A percentile compares a stretch with the other conserved stretches of the same genome.
phyloP scores from a whole-genome alignment of 1,284 basidiomycete genomes.

The Ustilago crameri region DNA sequence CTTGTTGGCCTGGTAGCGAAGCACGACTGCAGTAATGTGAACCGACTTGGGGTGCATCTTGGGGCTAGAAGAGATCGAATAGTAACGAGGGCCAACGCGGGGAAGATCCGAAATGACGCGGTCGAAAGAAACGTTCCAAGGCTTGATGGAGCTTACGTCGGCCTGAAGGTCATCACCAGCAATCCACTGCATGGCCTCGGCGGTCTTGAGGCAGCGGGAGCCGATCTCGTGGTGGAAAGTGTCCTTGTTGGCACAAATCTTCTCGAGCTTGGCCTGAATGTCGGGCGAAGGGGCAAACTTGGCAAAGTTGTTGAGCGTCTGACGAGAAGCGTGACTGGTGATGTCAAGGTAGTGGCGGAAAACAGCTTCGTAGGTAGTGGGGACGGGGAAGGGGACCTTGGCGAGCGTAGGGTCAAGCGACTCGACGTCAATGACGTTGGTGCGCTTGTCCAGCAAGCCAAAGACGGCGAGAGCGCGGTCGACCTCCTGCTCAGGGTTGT shows the following conservation, averaged over 20 bases:
- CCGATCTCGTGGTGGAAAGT: slow-evolving; percentile 81
- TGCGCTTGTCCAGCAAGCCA: slow-evolving; percentile 77
- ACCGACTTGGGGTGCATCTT: slow-evolving; percentile 88
- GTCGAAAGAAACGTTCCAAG: slow-evolving; percentile 96
- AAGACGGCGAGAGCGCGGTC: slow-evolving; percentile 86
- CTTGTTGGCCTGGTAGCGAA: slow-evolving; percentile 56
- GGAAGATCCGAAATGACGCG: slow-evolving; percentile 91
- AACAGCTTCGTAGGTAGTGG: slow-evolving; percentile 92
- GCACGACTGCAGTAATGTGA: slow-evolving; percentile 92
- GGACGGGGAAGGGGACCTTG: slow-evolving; percentile 97
- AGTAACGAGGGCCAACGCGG: slow-evolving; percentile 94
- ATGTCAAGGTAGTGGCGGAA: slow-evolving; percentile 98
- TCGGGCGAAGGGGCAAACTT: slow-evolving; percentile 87
- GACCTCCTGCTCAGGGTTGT: slow-evolving; percentile 91
- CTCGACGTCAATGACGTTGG: slow-evolving; percentile 84
- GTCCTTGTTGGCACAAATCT: slow-evolving; percentile 86
- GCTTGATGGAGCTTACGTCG: slow-evolving; percentile 76
- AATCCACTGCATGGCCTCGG: slow-evolving; percentile 86
- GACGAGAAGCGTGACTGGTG: slow-evolving; percentile 89
- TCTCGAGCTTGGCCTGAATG: slow-evolving; percentile 79
- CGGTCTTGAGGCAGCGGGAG: slow-evolving; percentile 86
- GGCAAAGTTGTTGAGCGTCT: slow-evolving; percentile 85
- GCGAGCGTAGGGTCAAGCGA: slow-evolving; percentile 96
- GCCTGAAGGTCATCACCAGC: slow-evolving; percentile 79
- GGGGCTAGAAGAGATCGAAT: slow-evolving; percentile 97